phyloP scores from a whole-genome alignment of 2,329 filamentous ascomycete genomes.

The Nigrograna mackinnonii region DNA sequence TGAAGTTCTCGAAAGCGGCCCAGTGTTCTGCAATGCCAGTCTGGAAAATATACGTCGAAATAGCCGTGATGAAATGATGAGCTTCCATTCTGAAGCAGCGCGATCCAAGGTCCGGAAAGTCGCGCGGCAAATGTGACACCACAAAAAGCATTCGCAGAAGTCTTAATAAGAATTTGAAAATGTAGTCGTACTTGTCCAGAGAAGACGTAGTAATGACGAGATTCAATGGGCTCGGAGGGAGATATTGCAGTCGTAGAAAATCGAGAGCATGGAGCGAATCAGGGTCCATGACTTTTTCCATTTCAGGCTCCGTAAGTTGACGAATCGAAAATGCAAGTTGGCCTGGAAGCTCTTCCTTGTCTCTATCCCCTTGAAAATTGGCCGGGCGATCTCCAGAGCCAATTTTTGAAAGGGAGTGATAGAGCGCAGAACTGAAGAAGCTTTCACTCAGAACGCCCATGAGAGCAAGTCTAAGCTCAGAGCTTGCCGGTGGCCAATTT shows the following conservation, averaged over 20 bases:
- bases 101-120: constrained; percentile 21
- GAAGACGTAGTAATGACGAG: constrained; percentile 72
- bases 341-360: constrained; percentile 45
- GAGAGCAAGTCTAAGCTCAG: constrained; percentile 84
- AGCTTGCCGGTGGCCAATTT: constrained; percentile 91
- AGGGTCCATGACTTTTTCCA: constrained; percentile 81
- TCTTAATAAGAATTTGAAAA: constrained; percentile 81
- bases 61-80: constrained; percentile 74
- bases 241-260: constrained; percentile 86
- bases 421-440: constrained; percentile 53
- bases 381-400: neutral
- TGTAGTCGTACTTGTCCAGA: constrained; percentile 78
- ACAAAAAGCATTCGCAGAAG: constrained; percentile 79
- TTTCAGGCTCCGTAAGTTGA: constrained; percentile 71
- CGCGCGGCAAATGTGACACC: constrained; percentile 49
- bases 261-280: constrained; percentile 87
- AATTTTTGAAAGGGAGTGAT: constrained; percentile 19
- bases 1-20: constrained; percentile 67
- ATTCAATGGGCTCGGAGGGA: constrained; percentile 70
- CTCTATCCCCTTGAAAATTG: constrained; percentile 5
- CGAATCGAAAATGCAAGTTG: constrained; percentile 75
- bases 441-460: constrained; percentile 84
- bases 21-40: constrained; percentile 75
- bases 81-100: constrained; percentile 70
- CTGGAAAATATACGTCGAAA: constrained; percentile 81